phyloP scores from a whole-genome alignment of 495 filamentous ascomycete genomes.

The Hypoxylon perforatum region DNA sequence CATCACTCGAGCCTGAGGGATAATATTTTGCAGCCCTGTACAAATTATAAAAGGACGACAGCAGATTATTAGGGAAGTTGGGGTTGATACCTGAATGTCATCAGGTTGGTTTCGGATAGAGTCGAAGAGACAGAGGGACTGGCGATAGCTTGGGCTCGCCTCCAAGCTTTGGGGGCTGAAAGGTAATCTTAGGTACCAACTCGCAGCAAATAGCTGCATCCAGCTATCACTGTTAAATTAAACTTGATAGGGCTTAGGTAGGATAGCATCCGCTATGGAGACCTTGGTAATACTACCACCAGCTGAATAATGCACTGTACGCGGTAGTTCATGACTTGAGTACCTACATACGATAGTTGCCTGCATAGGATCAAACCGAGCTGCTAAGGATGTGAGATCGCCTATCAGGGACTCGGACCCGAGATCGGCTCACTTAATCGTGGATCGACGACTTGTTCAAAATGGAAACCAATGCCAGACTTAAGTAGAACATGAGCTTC shows the following conservation, averaged over 20 bases:
- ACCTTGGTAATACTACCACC: background rate
- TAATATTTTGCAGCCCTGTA: too few relatives aligned
- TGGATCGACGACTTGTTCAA: background rate
- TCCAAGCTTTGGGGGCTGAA: slow-evolving; percentile 4
- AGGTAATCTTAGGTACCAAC: background rate
- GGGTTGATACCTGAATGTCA: too few relatives aligned
- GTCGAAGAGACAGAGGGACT: background rate
- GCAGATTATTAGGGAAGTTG: too few relatives aligned
- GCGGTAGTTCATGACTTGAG: background rate
- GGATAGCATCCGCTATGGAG: slow-evolving; percentile 2
- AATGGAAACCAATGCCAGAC: background rate
- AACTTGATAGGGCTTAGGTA: slow-evolving; percentile 21
- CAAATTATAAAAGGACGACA: too few relatives aligned
- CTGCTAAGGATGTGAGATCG: background rate
- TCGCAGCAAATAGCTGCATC: slow-evolving; percentile 3
- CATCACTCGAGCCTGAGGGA: background rate
- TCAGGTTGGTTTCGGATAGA: background rate
- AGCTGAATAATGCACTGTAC: background rate
- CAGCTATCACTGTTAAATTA: background rate
- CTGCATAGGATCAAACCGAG: too few relatives aligned
- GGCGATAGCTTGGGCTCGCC: background rate
- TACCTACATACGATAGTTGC: too few relatives aligned
- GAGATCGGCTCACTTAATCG: background rate
- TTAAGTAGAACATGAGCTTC: background rate
- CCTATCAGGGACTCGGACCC: background rate